phyloP scores from a whole-genome alignment of 352 stramenopile genomes.

The Phytophthora tubulina region DNA sequence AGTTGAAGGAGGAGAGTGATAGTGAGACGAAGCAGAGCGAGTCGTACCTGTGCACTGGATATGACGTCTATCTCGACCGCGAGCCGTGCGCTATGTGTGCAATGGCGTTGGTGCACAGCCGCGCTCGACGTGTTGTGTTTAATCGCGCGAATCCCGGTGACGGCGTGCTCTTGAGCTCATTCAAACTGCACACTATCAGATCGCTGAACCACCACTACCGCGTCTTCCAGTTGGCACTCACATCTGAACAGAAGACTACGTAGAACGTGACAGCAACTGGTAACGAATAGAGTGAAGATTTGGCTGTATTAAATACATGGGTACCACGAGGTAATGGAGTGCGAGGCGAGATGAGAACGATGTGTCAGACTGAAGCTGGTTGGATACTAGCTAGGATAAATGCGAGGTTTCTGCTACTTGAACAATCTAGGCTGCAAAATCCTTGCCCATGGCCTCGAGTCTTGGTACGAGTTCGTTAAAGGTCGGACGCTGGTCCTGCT shows the following conservation, averaged over 20 bases:
- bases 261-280: not conserved
- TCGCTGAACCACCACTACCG: slow-evolving; percentile 92
- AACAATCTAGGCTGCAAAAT: slow-evolving; percentile 55
- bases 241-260: slow-evolving; percentile 2
- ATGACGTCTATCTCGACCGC: slow-evolving; percentile 86
- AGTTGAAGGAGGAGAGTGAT: slow-evolving; percentile 1
- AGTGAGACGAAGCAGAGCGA: slow-evolving; percentile 32
- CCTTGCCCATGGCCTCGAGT: slow-evolving; percentile 83
- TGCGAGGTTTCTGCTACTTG: slow-evolving; percentile 10
- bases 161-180: slow-evolving; percentile 70
- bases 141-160: slow-evolving; percentile 54
- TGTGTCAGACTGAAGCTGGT: not conserved
- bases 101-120: slow-evolving; percentile 91
- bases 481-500: slow-evolving; percentile 79
- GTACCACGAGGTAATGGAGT: slow-evolving; percentile 2
- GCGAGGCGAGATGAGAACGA: slow-evolving; percentile 7
- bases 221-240: slow-evolving; percentile 66
- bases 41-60: slow-evolving; percentile 91
- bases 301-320: slow-evolving; percentile 38
- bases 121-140: slow-evolving; percentile 85
- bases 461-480: slow-evolving; percentile 87
- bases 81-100: slow-evolving; percentile 92
- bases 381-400: slow-evolving; percentile 27
- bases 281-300: slow-evolving; percentile 11
- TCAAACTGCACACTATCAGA: slow-evolving; percentile 84